Percentiles rank a stretch among this genome's conserved stretches.
Conservation (phyloP, 176 grass and related monocot species). For the Oryza brachyantha region DNA sequence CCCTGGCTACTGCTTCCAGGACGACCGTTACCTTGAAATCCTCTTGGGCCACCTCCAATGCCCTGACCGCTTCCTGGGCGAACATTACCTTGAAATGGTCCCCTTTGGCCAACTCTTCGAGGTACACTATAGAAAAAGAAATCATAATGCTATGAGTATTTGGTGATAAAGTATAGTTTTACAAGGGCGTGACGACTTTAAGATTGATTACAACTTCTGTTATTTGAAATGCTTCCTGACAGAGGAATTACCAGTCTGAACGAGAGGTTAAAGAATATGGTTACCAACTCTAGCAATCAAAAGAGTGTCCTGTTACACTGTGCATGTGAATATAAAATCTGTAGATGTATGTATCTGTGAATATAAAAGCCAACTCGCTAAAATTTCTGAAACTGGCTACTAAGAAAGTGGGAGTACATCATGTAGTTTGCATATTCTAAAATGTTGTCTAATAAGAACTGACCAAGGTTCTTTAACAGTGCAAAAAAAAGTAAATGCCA, state of each 20-base stretch:
- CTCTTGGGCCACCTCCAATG: conserved; percentile 39
- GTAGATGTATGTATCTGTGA: not conserved
- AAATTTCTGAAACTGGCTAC: not conserved
- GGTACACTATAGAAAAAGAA: conserved; percentile 34
- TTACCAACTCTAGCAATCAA: conserved; percentile 2
- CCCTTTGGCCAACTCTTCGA: conserved; percentile 36
- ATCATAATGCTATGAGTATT: not conserved
- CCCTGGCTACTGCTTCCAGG: conserved; percentile 32
- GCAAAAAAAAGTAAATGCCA: not conserved
- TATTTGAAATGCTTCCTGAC: not conserved
- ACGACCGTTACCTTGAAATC: conserved; percentile 36
- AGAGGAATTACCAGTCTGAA: not conserved
- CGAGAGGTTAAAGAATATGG: not conserved
- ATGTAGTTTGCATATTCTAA: not conserved
- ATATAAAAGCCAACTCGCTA: not conserved
- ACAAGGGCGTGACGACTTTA: not conserved
- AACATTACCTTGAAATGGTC: conserved; percentile 35
- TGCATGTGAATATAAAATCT: conserved; percentile 23
- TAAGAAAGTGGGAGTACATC: not conserved
- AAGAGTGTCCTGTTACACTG: not conserved
- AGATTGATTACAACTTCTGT: not conserved
- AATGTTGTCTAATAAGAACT: not conserved
- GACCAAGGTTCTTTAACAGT: not conserved
- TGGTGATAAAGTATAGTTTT: not conserved
- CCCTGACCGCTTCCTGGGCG: conserved; percentile 24